phyloP scores from a whole-genome alignment of 2,329 filamentous ascomycete species.

The Pseudocercospora cruenta region DNA sequence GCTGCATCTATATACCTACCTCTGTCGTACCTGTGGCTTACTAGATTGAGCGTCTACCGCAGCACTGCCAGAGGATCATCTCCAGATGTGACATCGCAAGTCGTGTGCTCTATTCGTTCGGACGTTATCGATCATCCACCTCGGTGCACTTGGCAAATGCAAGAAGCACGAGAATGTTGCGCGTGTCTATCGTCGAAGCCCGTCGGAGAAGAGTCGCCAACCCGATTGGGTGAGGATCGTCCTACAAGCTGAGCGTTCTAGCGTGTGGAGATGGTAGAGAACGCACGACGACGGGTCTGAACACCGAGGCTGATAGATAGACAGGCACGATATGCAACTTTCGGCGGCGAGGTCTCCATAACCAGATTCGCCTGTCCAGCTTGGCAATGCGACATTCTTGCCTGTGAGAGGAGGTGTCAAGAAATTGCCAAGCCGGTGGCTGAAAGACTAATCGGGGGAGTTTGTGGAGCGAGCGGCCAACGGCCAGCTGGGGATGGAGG shows the following conservation, averaged over 20 bases:
- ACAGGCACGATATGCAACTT: neutral
- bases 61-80: neutral
- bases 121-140: neutral
- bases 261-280: neutral
- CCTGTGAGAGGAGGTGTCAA: conserved; percentile 19
- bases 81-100: neutral
- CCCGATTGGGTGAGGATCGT: neutral
- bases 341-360: conserved; percentile 1
- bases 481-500: neutral
- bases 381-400: conserved; percentile 19
- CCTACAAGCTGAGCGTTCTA: neutral
- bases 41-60: neutral
- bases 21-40: neutral
- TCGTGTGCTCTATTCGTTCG: conserved; percentile 9
- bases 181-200: conserved; percentile 8
- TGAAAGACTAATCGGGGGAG: conserved; percentile 1
- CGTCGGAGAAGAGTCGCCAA: neutral
- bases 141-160: conserved; percentile 7
- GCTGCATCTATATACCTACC: conserved; percentile 15
- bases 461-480: conserved; percentile 2
- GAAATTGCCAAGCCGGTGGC: conserved; percentile 15
- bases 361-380: conserved; percentile 8
- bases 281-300: neutral
- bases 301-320: neutral
- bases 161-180: conserved; percentile 21